Conservation (phyloP, 2,329 filamentous ascomycete genomes). For the Phoma sp. region DNA sequence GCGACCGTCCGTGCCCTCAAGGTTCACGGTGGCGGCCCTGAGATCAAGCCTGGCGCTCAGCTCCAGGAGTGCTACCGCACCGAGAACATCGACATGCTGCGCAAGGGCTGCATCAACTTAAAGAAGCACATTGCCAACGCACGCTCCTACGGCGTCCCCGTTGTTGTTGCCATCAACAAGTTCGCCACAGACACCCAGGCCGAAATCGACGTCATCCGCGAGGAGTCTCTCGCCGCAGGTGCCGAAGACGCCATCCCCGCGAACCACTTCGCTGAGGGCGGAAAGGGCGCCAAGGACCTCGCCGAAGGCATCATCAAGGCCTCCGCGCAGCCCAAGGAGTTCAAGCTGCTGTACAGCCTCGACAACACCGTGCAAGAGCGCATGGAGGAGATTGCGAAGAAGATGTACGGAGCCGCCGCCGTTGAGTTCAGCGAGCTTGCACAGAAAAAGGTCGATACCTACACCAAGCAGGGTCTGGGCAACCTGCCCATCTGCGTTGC, state of each 20-base stretch:
- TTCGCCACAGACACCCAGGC: constrained; percentile 94
- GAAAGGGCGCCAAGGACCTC: constrained; percentile 86
- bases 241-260: constrained; percentile 92
- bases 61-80: constrained; percentile 89
- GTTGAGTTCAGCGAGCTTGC: constrained; percentile 95
- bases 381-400: constrained; percentile 86
- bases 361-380: constrained; percentile 79
- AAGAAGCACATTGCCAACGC: constrained; percentile 96
- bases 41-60: constrained; percentile 84
- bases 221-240: constrained; percentile 89
- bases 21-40: constrained; percentile 95
- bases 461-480: constrained; percentile 88
- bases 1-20: constrained; percentile 95
- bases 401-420: constrained; percentile 91
- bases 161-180: constrained; percentile 96
- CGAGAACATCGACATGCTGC: constrained; percentile 91
- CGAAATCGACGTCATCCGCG: constrained; percentile 85
- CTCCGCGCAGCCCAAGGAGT: constrained; percentile 79
- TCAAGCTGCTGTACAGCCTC: constrained; percentile 84
- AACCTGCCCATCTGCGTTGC: constrained; percentile 96
- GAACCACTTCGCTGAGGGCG: constrained; percentile 97
- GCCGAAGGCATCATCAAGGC: constrained; percentile 86
- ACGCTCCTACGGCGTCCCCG: constrained; percentile 85
- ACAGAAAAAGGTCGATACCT: constrained; percentile 95
- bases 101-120: constrained; percentile 89